Evolutionary conservation across 208 protist genomes (phyloP), one percentile per base, ranked within the genome.

Genomic region (Trypanosomatidae sp.): DNA sequence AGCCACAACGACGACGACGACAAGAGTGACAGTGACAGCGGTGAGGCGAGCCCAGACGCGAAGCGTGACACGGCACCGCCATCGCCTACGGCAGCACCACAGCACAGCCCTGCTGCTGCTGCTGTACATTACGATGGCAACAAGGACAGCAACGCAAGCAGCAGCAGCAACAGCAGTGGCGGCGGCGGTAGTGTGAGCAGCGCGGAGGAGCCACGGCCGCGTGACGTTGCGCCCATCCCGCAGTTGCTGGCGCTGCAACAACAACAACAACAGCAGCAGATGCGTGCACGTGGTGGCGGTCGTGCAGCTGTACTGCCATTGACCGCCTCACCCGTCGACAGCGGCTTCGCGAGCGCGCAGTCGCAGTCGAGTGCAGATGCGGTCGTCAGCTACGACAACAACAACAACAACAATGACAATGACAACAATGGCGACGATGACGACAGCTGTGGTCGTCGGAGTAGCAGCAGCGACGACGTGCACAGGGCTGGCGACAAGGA

Each of bases 401-500:
- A 30, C 39, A 50, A 32, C 21, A 11, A 41, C 26, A 21, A 43
- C 27, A 5, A 16, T 44, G 33, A 19, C 20, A 56, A n/a, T 2
- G 54, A 39, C n/a, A 11, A 37, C 16, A 15, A 22, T 19, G 5
- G 24, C 11, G 3, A 28, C 19, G 10, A 8, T 16, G 19, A 20
- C 28, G 16, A 16, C 43, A 28, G 11, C n/a, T n/a, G n/a, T n/a
- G n/a, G n/a, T 42, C 20, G 15, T 13, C 38, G 26, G 41, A 55
- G 33, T 39, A 21, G 25, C 37, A 43, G 32, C 33, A 25, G 18
- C 43, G 38, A n/a, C 30, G 30, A 28, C 16, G 39, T 1, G 21
- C 35, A 11, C 51, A 53, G n/a, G 48, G 30, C 11, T 35, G 30
- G 63, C 32, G 56, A 70, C 48, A 59, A 71, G 7, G 54, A 76